These are phyloP conservation scores for Fusarium acutatum DNA, from an alignment of 2,329 filamentous ascomycete genomes.

Conservation along the genomic window DNA sequence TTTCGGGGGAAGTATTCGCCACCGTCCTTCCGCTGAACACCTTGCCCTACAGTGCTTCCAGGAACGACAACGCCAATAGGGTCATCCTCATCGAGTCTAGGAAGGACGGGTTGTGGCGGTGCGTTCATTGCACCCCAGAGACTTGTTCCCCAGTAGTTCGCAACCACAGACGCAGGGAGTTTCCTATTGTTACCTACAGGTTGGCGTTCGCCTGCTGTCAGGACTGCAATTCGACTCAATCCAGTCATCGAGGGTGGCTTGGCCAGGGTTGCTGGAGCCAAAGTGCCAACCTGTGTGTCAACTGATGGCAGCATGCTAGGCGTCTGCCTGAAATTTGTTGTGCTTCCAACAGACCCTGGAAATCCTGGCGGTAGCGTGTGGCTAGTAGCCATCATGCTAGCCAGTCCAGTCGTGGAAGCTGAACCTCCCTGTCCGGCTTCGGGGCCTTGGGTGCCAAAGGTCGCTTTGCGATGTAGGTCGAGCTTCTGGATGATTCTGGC, in stretches of 20 bases:
- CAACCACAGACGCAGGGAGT: constrained; percentile 86
- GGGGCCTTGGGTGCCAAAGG: constrained; percentile 57
- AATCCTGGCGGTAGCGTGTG: constrained; percentile 78
- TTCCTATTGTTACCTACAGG: constrained; percentile 72
- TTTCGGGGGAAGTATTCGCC: constrained; percentile 71
- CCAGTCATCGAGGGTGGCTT: constrained; percentile 85
- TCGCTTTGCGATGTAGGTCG: constrained; percentile 84
- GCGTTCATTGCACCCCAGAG: constrained; percentile 66
- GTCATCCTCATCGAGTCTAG: constrained; percentile 50
- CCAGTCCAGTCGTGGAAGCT: constrained; percentile 72
- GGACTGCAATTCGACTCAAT: constrained; percentile 84
- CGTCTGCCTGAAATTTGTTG: constrained; percentile 41
- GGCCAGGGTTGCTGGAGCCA: constrained; percentile 84
- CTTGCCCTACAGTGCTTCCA: constrained; percentile 44
- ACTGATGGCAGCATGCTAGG: constrained; percentile 48
- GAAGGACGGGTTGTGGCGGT: constrained; percentile 44
- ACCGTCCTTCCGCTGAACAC: constrained; percentile 44
- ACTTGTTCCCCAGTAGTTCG: constrained; percentile 92
- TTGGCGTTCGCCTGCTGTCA: constrained; percentile 79
- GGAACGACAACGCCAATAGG: constrained; percentile 53
- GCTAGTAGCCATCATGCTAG: constrained; percentile 85
- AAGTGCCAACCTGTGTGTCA: constrained; percentile 64
- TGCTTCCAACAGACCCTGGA: constrained; percentile 44
- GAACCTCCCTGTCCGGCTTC: constrained; percentile 50
- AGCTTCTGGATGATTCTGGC: constrained; percentile 92